phyloP scores from a whole-genome alignment of 192 early-diverging fungal genomes.

The Umbelopsis vinacea region DNA sequence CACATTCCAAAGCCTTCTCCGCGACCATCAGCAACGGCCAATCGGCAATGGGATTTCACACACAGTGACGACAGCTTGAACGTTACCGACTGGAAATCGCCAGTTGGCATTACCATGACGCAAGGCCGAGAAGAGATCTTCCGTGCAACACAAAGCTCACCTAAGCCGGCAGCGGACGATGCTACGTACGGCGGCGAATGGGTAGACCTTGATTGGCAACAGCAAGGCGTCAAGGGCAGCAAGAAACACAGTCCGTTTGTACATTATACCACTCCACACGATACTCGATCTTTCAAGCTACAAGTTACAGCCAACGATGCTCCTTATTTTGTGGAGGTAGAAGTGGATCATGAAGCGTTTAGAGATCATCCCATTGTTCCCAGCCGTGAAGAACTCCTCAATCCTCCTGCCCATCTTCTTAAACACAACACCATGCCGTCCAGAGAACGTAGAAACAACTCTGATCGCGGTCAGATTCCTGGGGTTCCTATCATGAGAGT shows the following conservation, averaged over 20 bases:
- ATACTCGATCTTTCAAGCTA: constrained; percentile 23
- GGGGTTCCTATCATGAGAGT: constrained; percentile 52
- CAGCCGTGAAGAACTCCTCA: constrained; percentile 28
- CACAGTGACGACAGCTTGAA: not conserved
- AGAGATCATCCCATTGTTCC: constrained; percentile 30
- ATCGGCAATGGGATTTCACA: constrained; percentile 9
- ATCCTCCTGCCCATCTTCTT: not conserved
- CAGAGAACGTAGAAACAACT: not conserved
- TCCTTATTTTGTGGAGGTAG: constrained; percentile 25
- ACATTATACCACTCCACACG: not conserved
- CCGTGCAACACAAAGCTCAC: not conserved
- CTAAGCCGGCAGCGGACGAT: not conserved
- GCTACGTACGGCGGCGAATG: constrained; percentile 3
- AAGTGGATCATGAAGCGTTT: constrained; percentile 24
- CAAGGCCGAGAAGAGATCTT: constrained; percentile 11
- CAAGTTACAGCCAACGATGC: constrained; percentile 23
- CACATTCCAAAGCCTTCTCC: not conserved
- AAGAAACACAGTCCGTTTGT: not conserved
- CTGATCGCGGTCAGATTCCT: constrained; percentile 24
- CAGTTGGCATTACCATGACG: not conserved
- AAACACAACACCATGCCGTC: not conserved
- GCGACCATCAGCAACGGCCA: not conserved
- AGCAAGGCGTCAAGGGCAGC: not conserved
- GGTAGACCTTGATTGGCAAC: constrained; percentile 3
- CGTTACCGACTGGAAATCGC: constrained; percentile 7